Evolutionary conservation across 495 filamentous ascomycete species (phyloP), one percentile per base, ranked within the genome.

Genomic region (Neurospora cerealis): DNA sequence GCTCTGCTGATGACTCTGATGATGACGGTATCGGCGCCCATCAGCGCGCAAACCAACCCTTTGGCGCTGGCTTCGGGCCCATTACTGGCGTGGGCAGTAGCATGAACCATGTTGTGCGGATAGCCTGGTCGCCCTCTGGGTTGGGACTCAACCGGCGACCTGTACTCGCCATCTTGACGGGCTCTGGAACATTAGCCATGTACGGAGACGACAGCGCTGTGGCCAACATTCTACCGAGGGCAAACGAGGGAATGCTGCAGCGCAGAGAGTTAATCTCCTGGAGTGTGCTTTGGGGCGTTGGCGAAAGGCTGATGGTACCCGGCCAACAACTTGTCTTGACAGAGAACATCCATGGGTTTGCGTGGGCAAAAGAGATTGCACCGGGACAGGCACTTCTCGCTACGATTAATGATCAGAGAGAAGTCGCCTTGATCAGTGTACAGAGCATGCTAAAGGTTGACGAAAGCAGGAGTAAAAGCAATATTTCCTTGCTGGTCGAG

Each of bases 231-330:
- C 42, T 80, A 10, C 74, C 73, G 21, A 54, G 76, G 41, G 79
- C 78, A 34, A 78, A 79, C 69, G 75, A 77, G 32, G 73, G 73
- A 24, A 79, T 78, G 80, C 74, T 79, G n/a, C 76, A 78, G 72
- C 75, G 76, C 17, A 73, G 78, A 40, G 74, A 77, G 69, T 74
- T 82, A 11, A 71, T 74, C 32, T 78, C 74, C 4, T 83, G 82
- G 82, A 46, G 77, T 41, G 78, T 83, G 4, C 77, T 83, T 6
- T 87, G 84, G 84, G 84, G 85, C 5, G 77, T 86, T 1, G 85
- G 85, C n/a, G 83, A 81, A 60, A 80, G 83, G 7, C 46, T 87
- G 15, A 74, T 86, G n/a, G 76, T 86, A n/a, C 85, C 85, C 5
- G 76, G 77, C 2, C 74, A 81, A 70, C 79, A 81, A 21, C 72